Evolutionary conservation across 2,329 filamentous ascomycete species (phyloP).

Genomic region (Diaporthe ampelina): DNA sequence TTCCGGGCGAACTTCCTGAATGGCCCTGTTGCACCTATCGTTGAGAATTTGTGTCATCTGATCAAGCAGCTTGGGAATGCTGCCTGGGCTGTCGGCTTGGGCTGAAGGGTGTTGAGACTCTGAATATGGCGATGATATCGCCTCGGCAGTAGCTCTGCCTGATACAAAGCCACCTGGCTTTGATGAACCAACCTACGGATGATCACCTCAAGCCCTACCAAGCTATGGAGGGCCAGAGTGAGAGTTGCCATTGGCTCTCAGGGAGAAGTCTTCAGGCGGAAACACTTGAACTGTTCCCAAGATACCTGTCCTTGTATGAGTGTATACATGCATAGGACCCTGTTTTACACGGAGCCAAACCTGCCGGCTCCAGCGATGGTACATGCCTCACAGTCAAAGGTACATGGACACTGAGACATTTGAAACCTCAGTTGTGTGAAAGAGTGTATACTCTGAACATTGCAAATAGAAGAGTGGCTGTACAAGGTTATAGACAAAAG

Average conservation of each 20-base stretch:
- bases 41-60: constrained; percentile 76
- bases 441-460: not conserved
- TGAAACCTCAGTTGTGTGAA: not conserved
- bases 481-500: constrained; percentile 5
- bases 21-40: constrained; percentile 69
- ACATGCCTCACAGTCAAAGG: not conserved
- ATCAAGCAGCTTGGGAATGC: constrained; percentile 72
- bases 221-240: not conserved
- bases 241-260: not conserved
- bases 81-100: constrained; percentile 55
- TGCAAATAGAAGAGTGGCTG: not conserved
- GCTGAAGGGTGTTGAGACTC: constrained; percentile 30
- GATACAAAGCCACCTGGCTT: too few species aligned
- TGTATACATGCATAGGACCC: not conserved
- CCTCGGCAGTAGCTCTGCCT: not conserved
- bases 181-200: not conserved
- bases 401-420: not conserved
- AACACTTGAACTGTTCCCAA: not conserved
- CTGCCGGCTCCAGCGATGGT: not conserved
- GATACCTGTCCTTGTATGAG: not conserved
- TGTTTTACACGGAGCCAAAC: too few species aligned
- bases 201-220: not conserved
- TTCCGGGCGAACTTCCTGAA: constrained; percentile 66
- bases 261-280: not conserved
- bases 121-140: not conserved